These are phyloP conservation scores for Ceratobasidium sp. DNA, from an alignment of 1,284 basidiomycete species.

Conservation along the genomic window DNA sequence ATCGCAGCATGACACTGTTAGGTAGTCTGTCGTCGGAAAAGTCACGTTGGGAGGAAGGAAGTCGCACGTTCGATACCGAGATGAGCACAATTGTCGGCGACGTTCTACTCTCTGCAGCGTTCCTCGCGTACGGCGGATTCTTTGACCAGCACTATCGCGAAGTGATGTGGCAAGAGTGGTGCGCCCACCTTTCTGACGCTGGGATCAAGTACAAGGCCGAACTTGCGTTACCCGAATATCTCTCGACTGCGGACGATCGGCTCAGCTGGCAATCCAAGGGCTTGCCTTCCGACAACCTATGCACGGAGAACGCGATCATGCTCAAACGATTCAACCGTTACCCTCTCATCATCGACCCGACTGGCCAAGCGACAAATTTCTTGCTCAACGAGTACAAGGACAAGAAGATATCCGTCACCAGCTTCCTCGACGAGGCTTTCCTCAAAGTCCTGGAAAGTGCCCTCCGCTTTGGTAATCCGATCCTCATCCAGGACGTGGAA, in stretches of 20 bases:
- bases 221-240: conserved; percentile 93
- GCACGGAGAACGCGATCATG: conserved; percentile 99
- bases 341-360: conserved; percentile 98
- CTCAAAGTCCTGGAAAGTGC: conserved; percentile 98
- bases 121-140: conserved; percentile 97
- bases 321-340: conserved; percentile 98
- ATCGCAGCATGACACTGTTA: conserved; percentile 95
- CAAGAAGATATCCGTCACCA: conserved; percentile 97
- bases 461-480: conserved; percentile 97
- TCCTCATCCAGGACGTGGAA: conserved; percentile 98
- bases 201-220: conserved; percentile 93
- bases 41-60: conserved; percentile 94
- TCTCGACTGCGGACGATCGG: conserved; percentile 97
- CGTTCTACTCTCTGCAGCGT: conserved; percentile 94
- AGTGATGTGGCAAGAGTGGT: conserved; percentile 97
- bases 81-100: conserved; percentile 99
- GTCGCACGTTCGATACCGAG: conserved; percentile 96
- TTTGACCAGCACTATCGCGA: conserved; percentile 99
- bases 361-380: conserved; percentile 97
- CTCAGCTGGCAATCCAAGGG: conserved; percentile 96
- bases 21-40: conserved; percentile 96
- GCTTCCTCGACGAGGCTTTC: conserved; percentile 99
- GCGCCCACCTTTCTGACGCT: conserved; percentile 87
- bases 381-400: conserved; percentile 95
- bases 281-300: conserved; percentile 94